A percentile compares a stretch with the other conserved stretches of the same genome.
phyloP scores from a whole-genome alignment of 208 protist species.

The Crithidia sp. region DNA sequence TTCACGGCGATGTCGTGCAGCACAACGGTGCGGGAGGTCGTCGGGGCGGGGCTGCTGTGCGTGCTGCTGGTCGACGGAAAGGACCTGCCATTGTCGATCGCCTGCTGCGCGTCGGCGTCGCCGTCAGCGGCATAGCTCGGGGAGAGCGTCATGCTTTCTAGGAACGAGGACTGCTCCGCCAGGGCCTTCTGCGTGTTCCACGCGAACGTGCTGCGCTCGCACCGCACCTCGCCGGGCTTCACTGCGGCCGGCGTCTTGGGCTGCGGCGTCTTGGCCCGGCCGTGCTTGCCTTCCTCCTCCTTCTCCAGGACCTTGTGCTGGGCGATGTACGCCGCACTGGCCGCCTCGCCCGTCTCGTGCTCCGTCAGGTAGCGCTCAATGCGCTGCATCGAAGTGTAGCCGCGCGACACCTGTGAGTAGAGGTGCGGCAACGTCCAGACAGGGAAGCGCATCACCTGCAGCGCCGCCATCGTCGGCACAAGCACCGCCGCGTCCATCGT shows the following conservation, averaged over 20 bases:
- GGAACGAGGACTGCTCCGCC: constrained; percentile 14
- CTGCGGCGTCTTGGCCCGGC: background rate
- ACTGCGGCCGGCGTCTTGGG: constrained; percentile 4
- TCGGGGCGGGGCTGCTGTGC: constrained; percentile 17
- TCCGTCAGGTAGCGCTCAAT: constrained; percentile 63
- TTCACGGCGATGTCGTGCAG: constrained; percentile 61
- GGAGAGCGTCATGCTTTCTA: background rate
- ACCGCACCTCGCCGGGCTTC: constrained; percentile 30
- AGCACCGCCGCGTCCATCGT: constrained; percentile 67
- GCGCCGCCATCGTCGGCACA: constrained; percentile 72
- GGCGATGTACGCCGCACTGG: constrained; percentile 15
- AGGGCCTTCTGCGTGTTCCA: constrained; percentile 25
- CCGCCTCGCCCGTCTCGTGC: constrained; percentile 29
- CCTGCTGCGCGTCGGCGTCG: background rate
- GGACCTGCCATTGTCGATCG: background rate
- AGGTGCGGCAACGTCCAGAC: constrained; percentile 69
- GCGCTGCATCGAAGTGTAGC: constrained; percentile 61
- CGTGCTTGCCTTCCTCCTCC: background rate
- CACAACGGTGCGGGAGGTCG: constrained; percentile 33
- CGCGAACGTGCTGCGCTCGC: constrained; percentile 30
- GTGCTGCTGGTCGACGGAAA: background rate
- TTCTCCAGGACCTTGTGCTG: constrained; percentile 13
- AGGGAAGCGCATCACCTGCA: constrained; percentile 76
- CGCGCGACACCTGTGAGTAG: constrained; percentile 59
- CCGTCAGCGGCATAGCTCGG: background rate